Percentiles rank a stretch among this genome's conserved stretches.
Evolutionary conservation across 164 flowering plant species (phyloP).

Genomic region (Stephania japonica): DNA sequence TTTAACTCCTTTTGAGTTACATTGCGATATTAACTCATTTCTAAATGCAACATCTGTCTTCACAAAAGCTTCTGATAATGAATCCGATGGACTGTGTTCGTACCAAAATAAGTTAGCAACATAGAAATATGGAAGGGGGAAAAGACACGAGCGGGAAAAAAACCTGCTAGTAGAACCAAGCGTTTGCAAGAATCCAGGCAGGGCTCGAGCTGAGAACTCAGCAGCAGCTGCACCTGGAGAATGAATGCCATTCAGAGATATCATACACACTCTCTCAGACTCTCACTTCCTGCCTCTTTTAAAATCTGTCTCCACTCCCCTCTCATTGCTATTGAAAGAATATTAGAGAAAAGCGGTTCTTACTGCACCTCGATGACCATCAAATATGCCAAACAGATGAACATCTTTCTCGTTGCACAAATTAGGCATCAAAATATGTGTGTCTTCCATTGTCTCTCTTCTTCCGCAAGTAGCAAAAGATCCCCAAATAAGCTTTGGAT

Average conservation of each 20-base stretch:
- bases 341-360: not conserved
- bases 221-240: conserved; percentile 94
- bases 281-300: not conserved
- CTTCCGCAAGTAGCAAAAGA: conserved; percentile 87
- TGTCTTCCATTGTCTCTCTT: conserved; percentile 95
- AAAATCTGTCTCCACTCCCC: not conserved
- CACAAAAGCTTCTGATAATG: conserved; percentile 63
- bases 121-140: not conserved
- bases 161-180: conserved; percentile 23
- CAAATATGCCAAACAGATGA: conserved; percentile 82
- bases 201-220: conserved; percentile 77
- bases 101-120: not conserved
- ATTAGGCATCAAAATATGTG: conserved; percentile 73
- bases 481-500: conserved; percentile 75
- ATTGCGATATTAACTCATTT: conserved; percentile 40
- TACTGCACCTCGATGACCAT: conserved; percentile 88
- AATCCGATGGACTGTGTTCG: conserved; percentile 59
- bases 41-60: conserved; percentile 78
- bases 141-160: not conserved
- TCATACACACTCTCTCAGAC: not conserved
- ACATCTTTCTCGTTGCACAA: conserved; percentile 49
- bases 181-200: conserved; percentile 62
- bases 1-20: conserved; percentile 43
- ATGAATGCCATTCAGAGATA: conserved; percentile 3
- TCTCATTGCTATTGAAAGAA: not conserved